A percentile compares a stretch with the other conserved stretches of the same genome.
Evolutionary conservation across 2,329 filamentous ascomycete genomes (phyloP).

Genomic region (Calonectria henricotiae): DNA sequence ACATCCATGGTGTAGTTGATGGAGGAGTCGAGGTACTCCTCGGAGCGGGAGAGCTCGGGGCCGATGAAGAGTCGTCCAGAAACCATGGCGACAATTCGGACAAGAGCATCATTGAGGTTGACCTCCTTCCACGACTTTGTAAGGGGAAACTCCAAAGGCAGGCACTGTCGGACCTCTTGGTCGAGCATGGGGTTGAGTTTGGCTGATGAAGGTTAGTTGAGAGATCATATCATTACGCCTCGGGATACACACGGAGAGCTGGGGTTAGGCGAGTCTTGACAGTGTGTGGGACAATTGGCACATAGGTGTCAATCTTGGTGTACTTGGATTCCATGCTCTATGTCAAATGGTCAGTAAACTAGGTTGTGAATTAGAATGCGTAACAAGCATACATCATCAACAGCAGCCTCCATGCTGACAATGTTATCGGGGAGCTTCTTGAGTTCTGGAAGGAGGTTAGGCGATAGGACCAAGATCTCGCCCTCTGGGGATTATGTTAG

Average conservation of each 20-base stretch:
- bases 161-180: constrained; percentile 58
- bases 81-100: constrained; percentile 65
- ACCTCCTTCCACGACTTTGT: constrained; percentile 61
- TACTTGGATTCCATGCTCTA: constrained; percentile 57
- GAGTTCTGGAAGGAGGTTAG: constrained; percentile 38
- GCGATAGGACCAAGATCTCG: constrained; percentile 38
- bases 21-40: constrained; percentile 64
- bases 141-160: constrained; percentile 57
- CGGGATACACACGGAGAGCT: constrained; percentile 55
- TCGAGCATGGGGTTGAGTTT: constrained; percentile 59
- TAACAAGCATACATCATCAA: constrained; percentile 40
- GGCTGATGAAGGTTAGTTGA: constrained; percentile 14
- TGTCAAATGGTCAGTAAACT: constrained; percentile 8
- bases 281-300: constrained; percentile 51
- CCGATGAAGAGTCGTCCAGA: constrained; percentile 67
- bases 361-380: background rate
- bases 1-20: constrained; percentile 66
- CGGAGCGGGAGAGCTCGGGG: constrained; percentile 63
- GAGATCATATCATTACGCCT: no score
- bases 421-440: constrained; percentile 38
- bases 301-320: constrained; percentile 52
- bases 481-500: constrained; percentile 36
- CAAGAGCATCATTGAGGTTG: constrained; percentile 60
- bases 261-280: constrained; percentile 57
- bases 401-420: constrained; percentile 41